These are phyloP conservation scores for Rhizoctonia solani DNA, from an alignment of 1,284 basidiomycete genomes.

Conservation along the genomic window DNA sequence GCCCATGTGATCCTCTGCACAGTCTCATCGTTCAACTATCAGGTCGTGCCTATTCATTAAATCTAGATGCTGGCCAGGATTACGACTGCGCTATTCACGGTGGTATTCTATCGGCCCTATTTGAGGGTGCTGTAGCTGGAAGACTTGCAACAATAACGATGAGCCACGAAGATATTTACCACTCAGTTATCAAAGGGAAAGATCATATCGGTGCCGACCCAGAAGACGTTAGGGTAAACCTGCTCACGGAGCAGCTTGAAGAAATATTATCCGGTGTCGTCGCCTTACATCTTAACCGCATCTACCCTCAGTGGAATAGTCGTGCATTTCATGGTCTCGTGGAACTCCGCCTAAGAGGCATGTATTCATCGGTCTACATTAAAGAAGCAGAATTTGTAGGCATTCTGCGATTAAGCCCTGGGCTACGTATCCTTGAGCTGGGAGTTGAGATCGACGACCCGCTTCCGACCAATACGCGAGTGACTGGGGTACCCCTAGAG, in stretches of 20 bases:
- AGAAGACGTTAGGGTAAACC: not conserved
- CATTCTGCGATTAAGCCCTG: not conserved
- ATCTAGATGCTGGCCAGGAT: too few relatives aligned
- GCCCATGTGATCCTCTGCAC: too few relatives aligned
- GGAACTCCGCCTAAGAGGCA: not conserved
- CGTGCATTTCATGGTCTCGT: not conserved
- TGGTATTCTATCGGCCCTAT: too few relatives aligned
- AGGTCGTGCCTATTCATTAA: too few relatives aligned
- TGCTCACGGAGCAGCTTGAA: not conserved
- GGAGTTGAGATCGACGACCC: not conserved
- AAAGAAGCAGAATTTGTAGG: not conserved
- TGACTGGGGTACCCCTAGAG: not conserved
- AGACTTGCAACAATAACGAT: too few relatives aligned
- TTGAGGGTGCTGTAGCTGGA: too few relatives aligned
- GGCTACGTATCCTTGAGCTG: not conserved
- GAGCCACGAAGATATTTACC: not conserved
- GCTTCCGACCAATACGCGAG: not conserved
- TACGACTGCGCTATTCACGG: too few relatives aligned
- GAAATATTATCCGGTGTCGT: not conserved
- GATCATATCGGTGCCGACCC: not conserved
- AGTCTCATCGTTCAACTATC: too few relatives aligned
- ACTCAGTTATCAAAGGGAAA: not conserved
- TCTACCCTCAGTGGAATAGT: not conserved
- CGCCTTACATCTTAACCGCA: not conserved
- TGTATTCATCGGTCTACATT: not conserved